These are phyloP conservation scores for Lentinus brumalis DNA, from an alignment of 768 basidiomycete genomes.

Conservation along the genomic window DNA sequence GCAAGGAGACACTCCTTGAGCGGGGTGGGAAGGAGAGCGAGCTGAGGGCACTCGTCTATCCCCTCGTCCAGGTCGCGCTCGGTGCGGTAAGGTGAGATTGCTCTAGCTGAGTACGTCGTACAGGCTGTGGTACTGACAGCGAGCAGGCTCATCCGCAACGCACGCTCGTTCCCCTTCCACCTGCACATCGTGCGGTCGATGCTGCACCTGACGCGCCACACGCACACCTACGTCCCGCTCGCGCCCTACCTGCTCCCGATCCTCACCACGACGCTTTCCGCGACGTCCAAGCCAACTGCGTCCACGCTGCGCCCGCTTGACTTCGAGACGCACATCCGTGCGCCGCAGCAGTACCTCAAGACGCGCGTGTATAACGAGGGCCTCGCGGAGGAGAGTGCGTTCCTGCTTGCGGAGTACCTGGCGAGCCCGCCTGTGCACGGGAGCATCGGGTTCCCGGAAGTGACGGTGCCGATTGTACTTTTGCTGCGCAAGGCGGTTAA, in stretches of 20 bases:
- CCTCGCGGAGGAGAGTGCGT: slow-evolving; percentile 79
- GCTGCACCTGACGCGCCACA: slow-evolving; percentile 81
- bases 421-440: slow-evolving; percentile 69
- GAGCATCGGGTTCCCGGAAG: slow-evolving; percentile 93
- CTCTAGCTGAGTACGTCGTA: not conserved
- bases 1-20: slow-evolving; percentile 53
- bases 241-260: slow-evolving; percentile 87
- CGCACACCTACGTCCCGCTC: slow-evolving; percentile 84
- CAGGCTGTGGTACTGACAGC: not conserved
- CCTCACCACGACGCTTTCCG: slow-evolving; percentile 70
- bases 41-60: slow-evolving; percentile 88
- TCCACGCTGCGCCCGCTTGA: slow-evolving; percentile 89
- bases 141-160: slow-evolving; percentile 81
- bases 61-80: slow-evolving; percentile 90
- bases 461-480: slow-evolving; percentile 76
- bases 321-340: slow-evolving; percentile 83
- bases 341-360: slow-evolving; percentile 84
- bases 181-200: slow-evolving; percentile 90
- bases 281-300: slow-evolving; percentile 73
- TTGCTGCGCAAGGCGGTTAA: slow-evolving; percentile 77
- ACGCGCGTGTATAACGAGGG: slow-evolving; percentile 86
- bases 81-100: slow-evolving; percentile 85
- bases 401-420: slow-evolving; percentile 82
- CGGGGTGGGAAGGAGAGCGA: slow-evolving; percentile 67
- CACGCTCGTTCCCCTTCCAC: slow-evolving; percentile 93